A percentile compares a stretch with the other conserved stretches of the same genome.
Conservation (phyloP, 177 flowering plant genomes). For the Vitis hybrid region DNA sequence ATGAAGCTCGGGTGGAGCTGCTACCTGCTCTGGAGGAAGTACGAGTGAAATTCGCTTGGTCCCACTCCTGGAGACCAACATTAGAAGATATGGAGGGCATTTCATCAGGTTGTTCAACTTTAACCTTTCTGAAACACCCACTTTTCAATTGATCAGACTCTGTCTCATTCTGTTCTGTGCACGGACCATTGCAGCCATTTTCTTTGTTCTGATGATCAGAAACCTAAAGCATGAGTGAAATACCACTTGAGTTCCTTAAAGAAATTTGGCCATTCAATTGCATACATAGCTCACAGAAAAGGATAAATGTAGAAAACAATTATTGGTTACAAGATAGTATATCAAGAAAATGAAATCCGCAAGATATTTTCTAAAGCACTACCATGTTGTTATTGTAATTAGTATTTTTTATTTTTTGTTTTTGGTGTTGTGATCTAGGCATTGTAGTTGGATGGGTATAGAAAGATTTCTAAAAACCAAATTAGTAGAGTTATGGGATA, state of each 20-base stretch:
- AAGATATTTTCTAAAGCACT: not conserved
- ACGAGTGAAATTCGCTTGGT: conserved; percentile 29
- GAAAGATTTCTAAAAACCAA: too few relatives aligned
- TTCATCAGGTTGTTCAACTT: conserved; percentile 35
- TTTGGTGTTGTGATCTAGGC: too few relatives aligned
- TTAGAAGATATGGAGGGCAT: conserved; percentile 31
- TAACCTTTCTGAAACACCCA: conserved; percentile 33
- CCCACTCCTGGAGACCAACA: conserved; percentile 41
- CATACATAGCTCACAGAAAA: not conserved
- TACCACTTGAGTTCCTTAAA: not conserved
- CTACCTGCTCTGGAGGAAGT: conserved; percentile 36
- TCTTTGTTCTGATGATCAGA: conserved; percentile 31
- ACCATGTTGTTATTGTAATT: too few relatives aligned
- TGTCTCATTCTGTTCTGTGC: conserved; percentile 23
- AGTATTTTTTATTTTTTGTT: too few relatives aligned
- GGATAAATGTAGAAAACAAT: not conserved
- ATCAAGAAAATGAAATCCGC: not conserved
- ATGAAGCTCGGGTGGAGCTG: conserved; percentile 41
- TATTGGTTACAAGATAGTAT: not conserved
- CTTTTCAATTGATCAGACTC: conserved; percentile 29
- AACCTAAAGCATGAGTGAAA: conserved; percentile 27
- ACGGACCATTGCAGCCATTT: conserved; percentile 18
- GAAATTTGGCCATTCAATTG: not conserved
- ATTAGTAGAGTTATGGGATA: too few relatives aligned
- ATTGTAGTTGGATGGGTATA: too few relatives aligned